phyloP scores from a whole-genome alignment of 257 asterid species.

The Scutellaria galericulata region DNA sequence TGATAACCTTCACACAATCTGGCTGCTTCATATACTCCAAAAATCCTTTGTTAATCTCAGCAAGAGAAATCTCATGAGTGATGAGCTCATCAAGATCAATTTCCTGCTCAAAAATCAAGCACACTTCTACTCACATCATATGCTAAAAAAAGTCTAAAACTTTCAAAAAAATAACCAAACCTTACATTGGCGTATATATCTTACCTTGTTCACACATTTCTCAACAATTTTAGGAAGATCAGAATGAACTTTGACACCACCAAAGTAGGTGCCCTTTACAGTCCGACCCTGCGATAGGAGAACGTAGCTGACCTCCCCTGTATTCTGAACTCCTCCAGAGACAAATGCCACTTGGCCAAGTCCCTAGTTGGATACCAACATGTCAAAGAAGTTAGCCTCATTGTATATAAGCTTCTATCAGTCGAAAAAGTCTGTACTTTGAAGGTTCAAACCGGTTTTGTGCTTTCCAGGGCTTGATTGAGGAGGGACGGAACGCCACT shows the following conservation, averaged over 20 bases:
- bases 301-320: slow-evolving; percentile 52
- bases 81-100: slow-evolving; percentile 59
- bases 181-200: no score
- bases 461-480: slow-evolving; percentile 68
- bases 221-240: slow-evolving; percentile 64
- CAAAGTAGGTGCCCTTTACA: slow-evolving; percentile 60
- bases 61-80: slow-evolving; percentile 65
- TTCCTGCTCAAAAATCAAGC: slow-evolving; percentile 44
- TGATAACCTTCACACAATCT: slow-evolving; percentile 55
- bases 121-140: no score
- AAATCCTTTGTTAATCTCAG: slow-evolving; percentile 56
- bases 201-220: slow-evolving; percentile 73
- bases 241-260: slow-evolving; percentile 65
- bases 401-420: no score
- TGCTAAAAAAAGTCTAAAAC: no score
- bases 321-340: slow-evolving; percentile 16
- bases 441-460: slow-evolving; percentile 54
- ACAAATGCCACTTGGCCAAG: slow-evolving; percentile 40
- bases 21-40: slow-evolving; percentile 58
- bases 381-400: neutral
- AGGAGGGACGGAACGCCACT: slow-evolving; percentile 65
- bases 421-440: neutral
- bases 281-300: slow-evolving; percentile 68
- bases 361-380: slow-evolving; percentile 41
- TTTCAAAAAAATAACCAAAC: no score